Conservation (phyloP, 140 eudicot species). For the Ambrosia hybrid region DNA sequence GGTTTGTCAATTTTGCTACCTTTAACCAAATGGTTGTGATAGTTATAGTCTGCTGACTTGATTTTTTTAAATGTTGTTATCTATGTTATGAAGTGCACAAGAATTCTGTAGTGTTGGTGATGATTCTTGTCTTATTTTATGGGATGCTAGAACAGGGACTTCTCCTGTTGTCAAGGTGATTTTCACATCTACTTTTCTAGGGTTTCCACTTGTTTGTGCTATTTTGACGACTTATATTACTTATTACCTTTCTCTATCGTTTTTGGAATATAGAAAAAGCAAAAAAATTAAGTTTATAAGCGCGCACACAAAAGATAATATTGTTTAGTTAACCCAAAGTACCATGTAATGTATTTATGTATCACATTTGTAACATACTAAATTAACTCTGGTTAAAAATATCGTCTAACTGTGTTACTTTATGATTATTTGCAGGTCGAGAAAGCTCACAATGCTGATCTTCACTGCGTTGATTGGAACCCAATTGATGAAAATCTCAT, state of each 20-base stretch:
- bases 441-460: conserved; percentile 84
- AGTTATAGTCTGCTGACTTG: conserved; percentile 3
- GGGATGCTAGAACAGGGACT: conserved; percentile 91
- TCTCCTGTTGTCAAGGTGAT: conserved; percentile 76
- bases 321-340: not conserved
- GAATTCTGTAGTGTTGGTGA: conserved; percentile 31
- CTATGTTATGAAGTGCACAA: conserved; percentile 59
- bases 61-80: conserved; percentile 5
- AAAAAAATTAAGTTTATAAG: not conserved
- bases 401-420: no score
- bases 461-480: conserved; percentile 41
- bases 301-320: not conserved
- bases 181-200: conserved; percentile 3
- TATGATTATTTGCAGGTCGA: conserved; percentile 56
- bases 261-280: not conserved
- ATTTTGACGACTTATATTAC: not conserved
- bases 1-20: no score
- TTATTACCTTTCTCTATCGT: not conserved
- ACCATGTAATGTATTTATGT: not conserved
- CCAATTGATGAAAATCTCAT: conserved; percentile 68
- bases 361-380: not conserved
- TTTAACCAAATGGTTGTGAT: not conserved
- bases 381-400: not conserved
- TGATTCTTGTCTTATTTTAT: conserved; percentile 92
- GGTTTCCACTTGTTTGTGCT: not conserved